Evolutionary conservation across 306 rosid genomes (phyloP).

Genomic region (Cucurbita argyrosperma): DNA sequence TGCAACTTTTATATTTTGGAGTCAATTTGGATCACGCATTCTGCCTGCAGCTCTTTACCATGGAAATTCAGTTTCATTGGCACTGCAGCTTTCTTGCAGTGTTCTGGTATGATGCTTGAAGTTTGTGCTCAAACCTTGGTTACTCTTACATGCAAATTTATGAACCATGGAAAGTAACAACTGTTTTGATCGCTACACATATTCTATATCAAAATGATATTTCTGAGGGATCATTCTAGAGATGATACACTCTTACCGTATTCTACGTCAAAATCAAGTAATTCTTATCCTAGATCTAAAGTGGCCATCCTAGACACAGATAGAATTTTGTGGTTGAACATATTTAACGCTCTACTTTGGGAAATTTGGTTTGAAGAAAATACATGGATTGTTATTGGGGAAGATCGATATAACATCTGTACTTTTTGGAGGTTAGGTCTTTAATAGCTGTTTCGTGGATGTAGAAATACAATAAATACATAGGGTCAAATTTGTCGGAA

Average conservation of each 20-base stretch:
- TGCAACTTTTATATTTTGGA: constrained; percentile 81
- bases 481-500: neutral
- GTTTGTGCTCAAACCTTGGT: neutral
- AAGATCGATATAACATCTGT: neutral
- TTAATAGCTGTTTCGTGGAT: neutral
- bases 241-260: neutral
- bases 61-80: constrained; percentile 75
- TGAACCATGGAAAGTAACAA: neutral
- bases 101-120: constrained; percentile 64
- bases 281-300: neutral
- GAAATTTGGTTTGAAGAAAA: neutral
- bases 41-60: constrained; percentile 52
- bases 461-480: neutral
- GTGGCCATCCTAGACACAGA: neutral
- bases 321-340: neutral
- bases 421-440: neutral
- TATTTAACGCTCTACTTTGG: neutral
- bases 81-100: constrained; percentile 94
- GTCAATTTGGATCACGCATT: constrained; percentile 49
- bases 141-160: neutral
- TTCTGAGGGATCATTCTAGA: neutral
- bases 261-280: neutral
- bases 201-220: neutral
- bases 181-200: neutral
- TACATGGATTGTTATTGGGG: neutral